Base-by-base conservation (phyloP, 192 early-diverging fungal species). In the Thamnidium elegans region DNA sequence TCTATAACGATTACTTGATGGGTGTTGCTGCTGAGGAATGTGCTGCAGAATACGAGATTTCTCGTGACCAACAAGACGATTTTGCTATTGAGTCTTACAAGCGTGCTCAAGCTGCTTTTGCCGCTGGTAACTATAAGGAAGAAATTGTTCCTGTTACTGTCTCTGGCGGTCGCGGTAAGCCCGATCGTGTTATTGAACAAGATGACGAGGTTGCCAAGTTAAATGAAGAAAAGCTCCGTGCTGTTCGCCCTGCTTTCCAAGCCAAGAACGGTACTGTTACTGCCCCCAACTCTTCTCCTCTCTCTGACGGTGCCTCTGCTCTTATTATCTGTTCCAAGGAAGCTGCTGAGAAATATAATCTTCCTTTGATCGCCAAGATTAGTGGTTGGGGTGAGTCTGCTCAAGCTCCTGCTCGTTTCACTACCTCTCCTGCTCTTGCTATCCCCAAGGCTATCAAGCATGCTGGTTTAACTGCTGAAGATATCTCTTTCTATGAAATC, bases 181-280 rank as follows among this genome's bases (percentile, higher is more conserved):
- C 87, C 31, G 77, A 83, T 34, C 75, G 80, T 62, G 65, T 86
- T 32, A 74, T 92, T 45, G 71, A 65, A n/a, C 61, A 71, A 21
- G 90, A 92, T 72, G 90, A 92, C 54, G 90, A 90, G 60, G 69
- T 80, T 21, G 65, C 79, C 9, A 90, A 89, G 79, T 78, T 90
- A 63, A 94, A 95, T 67, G 77, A 83, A 44, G 89, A 89, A 44
- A 98, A 98, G 80, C 80, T 98, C 43, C 86, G 92, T 66, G 83
- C 89, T 52, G 85, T 97, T 70, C 90, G 90, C 63, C 91, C 94
- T 14, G 91, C 91, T 19, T 98, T 98, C 83, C 81, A 87, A 52
- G 66, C 87, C 55, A 86, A 81, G 50, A 84, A 85, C 20, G 96
- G 96, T 60, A 91, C 94, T 4, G 95, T 98, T 45, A 98, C 96